Evolutionary conservation across 441 rosid species (phyloP).

Genomic region (Isatis lusitanica): DNA sequence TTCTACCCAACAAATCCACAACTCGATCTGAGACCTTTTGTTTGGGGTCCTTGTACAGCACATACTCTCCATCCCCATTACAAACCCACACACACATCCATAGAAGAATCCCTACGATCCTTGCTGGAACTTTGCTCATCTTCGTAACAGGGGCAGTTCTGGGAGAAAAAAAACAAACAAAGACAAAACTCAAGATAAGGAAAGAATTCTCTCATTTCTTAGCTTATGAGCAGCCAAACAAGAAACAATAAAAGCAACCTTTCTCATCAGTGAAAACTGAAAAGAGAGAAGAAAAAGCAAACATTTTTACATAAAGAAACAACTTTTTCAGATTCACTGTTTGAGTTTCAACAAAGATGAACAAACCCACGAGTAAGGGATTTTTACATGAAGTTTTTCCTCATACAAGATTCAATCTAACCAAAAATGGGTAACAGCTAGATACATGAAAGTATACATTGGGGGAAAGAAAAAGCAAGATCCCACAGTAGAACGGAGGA

Average conservation of each 20-base stretch:
- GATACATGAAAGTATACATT: neutral
- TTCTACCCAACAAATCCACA: slow-evolving; percentile 56
- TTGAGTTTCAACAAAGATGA: slow-evolving; percentile 1
- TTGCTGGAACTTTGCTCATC: slow-evolving; percentile 28
- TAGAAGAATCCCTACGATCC: slow-evolving; percentile 20
- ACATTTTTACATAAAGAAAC: slow-evolving; percentile 9
- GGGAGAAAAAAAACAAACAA: neutral
- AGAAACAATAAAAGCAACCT: slow-evolving; percentile 19
- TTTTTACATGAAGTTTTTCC: neutral
- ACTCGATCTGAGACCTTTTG: slow-evolving; percentile 49
- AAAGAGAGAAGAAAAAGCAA: slow-evolving; percentile 10
- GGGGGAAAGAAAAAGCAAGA: neutral
- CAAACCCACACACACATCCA: slow-evolving; percentile 32
- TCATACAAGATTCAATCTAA: slow-evolving; percentile 7
- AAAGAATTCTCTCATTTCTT: slow-evolving; percentile 8
- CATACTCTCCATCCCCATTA: slow-evolving; percentile 39
- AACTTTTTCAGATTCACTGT: slow-evolving; percentile 22
- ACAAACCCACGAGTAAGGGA: neutral
- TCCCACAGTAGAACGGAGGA: slow-evolving; percentile 11
- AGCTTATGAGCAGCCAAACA: slow-evolving; percentile 11
- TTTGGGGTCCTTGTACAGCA: slow-evolving; percentile 63
- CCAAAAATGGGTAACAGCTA: neutral
- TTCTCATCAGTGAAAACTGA: slow-evolving; percentile 5
- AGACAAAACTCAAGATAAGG: slow-evolving; percentile 18
- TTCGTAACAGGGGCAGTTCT: slow-evolving; percentile 18